Evolutionary conservation across 805 yeast genomes (phyloP).

Genomic region (Candida vartiovaarae): DNA sequence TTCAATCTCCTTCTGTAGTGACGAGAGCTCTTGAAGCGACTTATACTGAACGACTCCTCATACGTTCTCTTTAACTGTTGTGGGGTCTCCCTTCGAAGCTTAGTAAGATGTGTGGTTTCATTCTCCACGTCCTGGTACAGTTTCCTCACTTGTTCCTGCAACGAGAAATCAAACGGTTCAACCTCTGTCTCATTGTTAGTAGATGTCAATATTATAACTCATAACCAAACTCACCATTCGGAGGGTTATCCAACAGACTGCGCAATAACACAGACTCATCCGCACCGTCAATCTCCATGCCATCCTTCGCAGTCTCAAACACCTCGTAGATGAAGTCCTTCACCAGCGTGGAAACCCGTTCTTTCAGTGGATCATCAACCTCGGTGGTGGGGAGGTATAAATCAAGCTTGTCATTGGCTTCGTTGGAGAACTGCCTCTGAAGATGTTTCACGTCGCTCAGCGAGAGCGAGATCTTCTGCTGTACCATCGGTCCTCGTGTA

Average conservation of each 20-base stretch:
- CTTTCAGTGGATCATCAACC: slow-evolving; percentile 38
- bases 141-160: slow-evolving; percentile 53
- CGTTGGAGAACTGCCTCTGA: slow-evolving; percentile 35
- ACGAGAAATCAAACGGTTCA: slow-evolving; percentile 64
- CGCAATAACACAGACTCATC: slow-evolving; percentile 23
- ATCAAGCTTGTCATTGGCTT: slow-evolving; percentile 39
- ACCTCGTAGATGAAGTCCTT: slow-evolving; percentile 42
- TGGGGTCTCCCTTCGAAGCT: slow-evolving; percentile 49
- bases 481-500: slow-evolving; percentile 5
- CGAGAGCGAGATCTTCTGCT: slow-evolving; percentile 36
- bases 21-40: slow-evolving; percentile 21
- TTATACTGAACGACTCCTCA: slow-evolving; percentile 31
- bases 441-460: slow-evolving; percentile 46
- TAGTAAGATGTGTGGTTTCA: slow-evolving; percentile 50
- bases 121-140: slow-evolving; percentile 55
- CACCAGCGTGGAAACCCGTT: slow-evolving; percentile 35
- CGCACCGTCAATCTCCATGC: slow-evolving; percentile 49
- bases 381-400: slow-evolving; percentile 37
- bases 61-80: slow-evolving; percentile 30
- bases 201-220: slow-evolving; percentile 12
- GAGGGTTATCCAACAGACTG: slow-evolving; percentile 17
- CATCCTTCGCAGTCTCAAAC: slow-evolving; percentile 53
- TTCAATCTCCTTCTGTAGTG: slow-evolving; percentile 20
- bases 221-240: slow-evolving; percentile 11
- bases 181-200: slow-evolving; percentile 27